Base-by-base conservation (phyloP, 768 basidiomycete species). In the Aureoboletus auriporus region DNA sequence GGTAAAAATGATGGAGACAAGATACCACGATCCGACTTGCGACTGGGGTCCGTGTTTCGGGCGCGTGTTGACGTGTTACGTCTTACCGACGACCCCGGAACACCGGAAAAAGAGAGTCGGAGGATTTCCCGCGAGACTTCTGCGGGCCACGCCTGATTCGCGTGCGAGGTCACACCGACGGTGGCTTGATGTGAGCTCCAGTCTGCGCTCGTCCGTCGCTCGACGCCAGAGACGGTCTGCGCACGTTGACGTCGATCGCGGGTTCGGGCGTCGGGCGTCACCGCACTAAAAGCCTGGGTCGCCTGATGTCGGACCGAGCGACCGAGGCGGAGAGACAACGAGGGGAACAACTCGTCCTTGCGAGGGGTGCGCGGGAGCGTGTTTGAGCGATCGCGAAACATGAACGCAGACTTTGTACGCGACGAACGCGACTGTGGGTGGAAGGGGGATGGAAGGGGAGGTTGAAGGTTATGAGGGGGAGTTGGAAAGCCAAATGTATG, bases 121-220 rank as follows among this genome's bases (percentile, higher is more conserved):
- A 83, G 56, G 47, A 83, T 76, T 54, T 80, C 76, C 50, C 73
- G 75, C 37, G 81, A 78, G 16, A 83, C 77, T 46, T 76, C 72
- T 5, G 78, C 78, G 47, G 80, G 78, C 83, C 82, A 84, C 47
- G 71, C 72, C 27, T 67, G 71, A 31, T 70, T 70, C 36, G 51
- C 51, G 14, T 42, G 46, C 2, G 62, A 50, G 40, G 51, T 59
- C 31, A 68, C 65, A 4, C 66, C 63, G 12, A 59, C 69, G 9
- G 58, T 65, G 31, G 77, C 81, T 56, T 77, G 75, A 45, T 71
- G 60, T 14, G 79, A 71, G 41, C 71, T 79, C 68, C 77, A 82
- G 43, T 83, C 80, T 26, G 82, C 80, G 55, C 82, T 83, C 39
- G 68, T 66, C 39, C 80, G 72, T 57, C 82, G 69, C 13, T 49